These are phyloP conservation scores for Colletotrichum karsti DNA, from an alignment of 2,329 filamentous ascomycete genomes.

Conservation along the genomic window DNA sequence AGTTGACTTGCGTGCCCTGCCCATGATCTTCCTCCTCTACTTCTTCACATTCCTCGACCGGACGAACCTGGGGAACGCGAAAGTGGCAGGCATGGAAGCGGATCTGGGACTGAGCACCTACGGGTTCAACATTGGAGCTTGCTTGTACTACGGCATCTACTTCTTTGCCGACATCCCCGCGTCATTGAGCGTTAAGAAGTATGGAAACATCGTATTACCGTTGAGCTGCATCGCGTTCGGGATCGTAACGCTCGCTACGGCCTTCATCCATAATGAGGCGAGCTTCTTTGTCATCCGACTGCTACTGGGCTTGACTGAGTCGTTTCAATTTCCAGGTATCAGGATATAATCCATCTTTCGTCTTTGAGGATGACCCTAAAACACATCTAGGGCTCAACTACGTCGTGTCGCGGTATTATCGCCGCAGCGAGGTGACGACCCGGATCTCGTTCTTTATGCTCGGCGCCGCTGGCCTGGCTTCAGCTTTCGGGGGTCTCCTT, in stretches of 20 bases:
- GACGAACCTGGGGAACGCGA: slow-evolving; percentile 58
- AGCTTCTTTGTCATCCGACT: slow-evolving; percentile 64
- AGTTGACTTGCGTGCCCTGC: slow-evolving; percentile 42
- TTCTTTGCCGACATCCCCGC: slow-evolving; percentile 32
- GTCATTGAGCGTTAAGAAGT: slow-evolving; percentile 31
- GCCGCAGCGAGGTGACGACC: slow-evolving; percentile 65
- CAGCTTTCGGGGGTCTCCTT: slow-evolving; percentile 73
- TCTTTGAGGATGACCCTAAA: too few relatives aligned
- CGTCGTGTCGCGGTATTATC: slow-evolving; percentile 71
- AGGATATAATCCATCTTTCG: too few relatives aligned
- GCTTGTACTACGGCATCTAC: slow-evolving; percentile 33
- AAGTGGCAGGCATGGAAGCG: slow-evolving; percentile 46
- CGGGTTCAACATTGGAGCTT: slow-evolving; percentile 31
- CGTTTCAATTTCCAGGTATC: slow-evolving; percentile 71
- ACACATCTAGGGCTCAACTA: slow-evolving; percentile 77
- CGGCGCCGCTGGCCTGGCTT: slow-evolving; percentile 69
- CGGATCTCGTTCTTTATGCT: slow-evolving; percentile 71
- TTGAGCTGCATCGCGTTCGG: slow-evolving; percentile 60
- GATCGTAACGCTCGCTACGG: slow-evolving; percentile 65
- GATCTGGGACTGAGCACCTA: slow-evolving; percentile 51
- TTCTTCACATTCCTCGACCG: slow-evolving; percentile 64
- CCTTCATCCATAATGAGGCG: slow-evolving; percentile 62
- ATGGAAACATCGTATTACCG: slow-evolving; percentile 31
- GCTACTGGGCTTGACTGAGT: slow-evolving; percentile 68
- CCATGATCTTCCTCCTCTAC: slow-evolving; percentile 65